These are phyloP conservation scores for Orobanche coerulescens DNA, from an alignment of 257 asterid species.

Conservation along the genomic window DNA sequence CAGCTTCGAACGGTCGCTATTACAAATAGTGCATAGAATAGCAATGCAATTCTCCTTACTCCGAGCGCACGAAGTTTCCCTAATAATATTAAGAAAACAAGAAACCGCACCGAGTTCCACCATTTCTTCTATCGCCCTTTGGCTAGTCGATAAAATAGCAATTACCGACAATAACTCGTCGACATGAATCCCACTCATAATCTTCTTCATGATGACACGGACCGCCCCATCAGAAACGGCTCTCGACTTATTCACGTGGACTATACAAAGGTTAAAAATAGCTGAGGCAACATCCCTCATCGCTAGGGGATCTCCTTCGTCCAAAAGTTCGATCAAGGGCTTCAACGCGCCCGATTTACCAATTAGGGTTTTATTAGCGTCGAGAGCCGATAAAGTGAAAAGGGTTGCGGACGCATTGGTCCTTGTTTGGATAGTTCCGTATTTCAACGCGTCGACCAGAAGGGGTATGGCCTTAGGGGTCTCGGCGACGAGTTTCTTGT, in stretches of 20 bases:
- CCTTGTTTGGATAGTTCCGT: conserved; percentile 64
- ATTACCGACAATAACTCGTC: conserved; percentile 76
- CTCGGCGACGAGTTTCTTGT: conserved; percentile 77
- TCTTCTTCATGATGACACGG: conserved; percentile 50
- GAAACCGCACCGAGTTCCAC: conserved; percentile 57
- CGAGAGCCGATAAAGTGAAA: conserved; percentile 77
- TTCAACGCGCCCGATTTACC: conserved; percentile 67
- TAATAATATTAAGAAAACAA: conserved; percentile 50
- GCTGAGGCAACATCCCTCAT: conserved; percentile 85
- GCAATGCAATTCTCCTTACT: conserved; percentile 84
- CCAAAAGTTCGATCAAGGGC: conserved; percentile 60
- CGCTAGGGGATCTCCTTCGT: conserved; percentile 52
- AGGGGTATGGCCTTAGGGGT: conserved; percentile 58
- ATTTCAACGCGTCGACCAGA: conserved; percentile 51
- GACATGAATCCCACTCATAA: conserved; percentile 37
- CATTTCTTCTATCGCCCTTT: conserved; percentile 64
- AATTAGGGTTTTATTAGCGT: conserved; percentile 63
- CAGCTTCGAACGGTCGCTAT: conserved; percentile 52
- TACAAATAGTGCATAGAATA: conserved; percentile 52
- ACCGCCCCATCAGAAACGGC: conserved; percentile 74
- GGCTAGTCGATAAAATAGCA: conserved; percentile 71
- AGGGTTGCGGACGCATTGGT: conserved; percentile 88
- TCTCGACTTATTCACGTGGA: conserved; percentile 62
- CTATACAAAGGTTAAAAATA: conserved; percentile 59
- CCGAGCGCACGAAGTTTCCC: conserved; percentile 58